phyloP scores from a whole-genome alignment of 495 filamentous ascomycete genomes.

The Penicillium mononematosum region DNA sequence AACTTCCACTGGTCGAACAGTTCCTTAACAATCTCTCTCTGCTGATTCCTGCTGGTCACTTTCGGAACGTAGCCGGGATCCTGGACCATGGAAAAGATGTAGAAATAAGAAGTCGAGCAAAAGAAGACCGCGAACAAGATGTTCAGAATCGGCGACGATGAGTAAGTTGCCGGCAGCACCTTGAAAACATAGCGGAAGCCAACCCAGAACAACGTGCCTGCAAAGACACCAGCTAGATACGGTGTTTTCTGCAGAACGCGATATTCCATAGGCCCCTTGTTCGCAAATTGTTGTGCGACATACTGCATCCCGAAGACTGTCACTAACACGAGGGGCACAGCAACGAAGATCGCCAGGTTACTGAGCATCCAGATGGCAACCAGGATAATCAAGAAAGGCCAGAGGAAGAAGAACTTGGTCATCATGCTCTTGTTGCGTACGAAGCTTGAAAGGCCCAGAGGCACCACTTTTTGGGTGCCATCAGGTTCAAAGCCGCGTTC shows the following conservation, averaged over 20 bases:
- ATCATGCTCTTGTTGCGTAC: conserved; percentile 76
- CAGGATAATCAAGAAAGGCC: conserved; percentile 76
- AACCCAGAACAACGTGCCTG: conserved; percentile 81
- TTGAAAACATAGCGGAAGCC: conserved; percentile 69
- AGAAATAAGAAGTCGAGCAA: conserved; percentile 76
- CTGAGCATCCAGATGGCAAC: conserved; percentile 68
- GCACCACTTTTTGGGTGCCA: conserved; percentile 62
- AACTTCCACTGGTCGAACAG: conserved; percentile 82
- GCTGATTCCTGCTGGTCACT: conserved; percentile 78
- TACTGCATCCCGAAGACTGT: conserved; percentile 73
- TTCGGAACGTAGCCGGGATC: conserved; percentile 97
- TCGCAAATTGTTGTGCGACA: conserved; percentile 70
- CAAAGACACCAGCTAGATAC: conserved; percentile 91
- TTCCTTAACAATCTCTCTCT: conserved; percentile 83
- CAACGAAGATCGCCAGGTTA: conserved; percentile 68
- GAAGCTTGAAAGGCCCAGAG: conserved; percentile 48
- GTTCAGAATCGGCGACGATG: conserved; percentile 66
- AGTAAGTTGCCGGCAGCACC: conserved; percentile 71
- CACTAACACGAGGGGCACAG: conserved; percentile 66
- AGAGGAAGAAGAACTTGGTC: conserved; percentile 86
- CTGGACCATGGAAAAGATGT: conserved; percentile 74
- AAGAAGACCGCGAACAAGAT: conserved; percentile 66
- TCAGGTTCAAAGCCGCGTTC: conserved; percentile 83
- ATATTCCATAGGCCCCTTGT: conserved; percentile 81
- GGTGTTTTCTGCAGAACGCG: conserved; percentile 86